Evolutionary conservation across 225 moss, liverwort and hornwort species (phyloP).

Genomic region (Polytrichum commune): DNA sequence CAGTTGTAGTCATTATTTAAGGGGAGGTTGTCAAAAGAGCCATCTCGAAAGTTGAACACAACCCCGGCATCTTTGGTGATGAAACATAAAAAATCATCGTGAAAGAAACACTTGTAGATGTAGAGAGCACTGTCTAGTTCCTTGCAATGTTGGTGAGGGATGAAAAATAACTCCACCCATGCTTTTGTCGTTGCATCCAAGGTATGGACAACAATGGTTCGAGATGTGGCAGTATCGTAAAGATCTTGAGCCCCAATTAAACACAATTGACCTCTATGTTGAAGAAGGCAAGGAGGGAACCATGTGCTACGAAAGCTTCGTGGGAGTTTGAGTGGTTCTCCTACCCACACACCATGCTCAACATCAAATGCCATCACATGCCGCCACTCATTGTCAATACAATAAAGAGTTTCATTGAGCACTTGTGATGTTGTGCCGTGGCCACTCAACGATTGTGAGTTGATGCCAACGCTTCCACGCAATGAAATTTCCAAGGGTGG

Average conservation of each 20-base stretch:
- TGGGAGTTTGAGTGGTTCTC: constrained; percentile 37
- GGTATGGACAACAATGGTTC: constrained; percentile 36
- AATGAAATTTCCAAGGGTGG: constrained; percentile 49
- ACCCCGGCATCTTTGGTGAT: constrained; percentile 42
- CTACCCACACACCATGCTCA: constrained; percentile 27
- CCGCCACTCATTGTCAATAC: constrained; percentile 54
- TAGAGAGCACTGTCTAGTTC: constrained; percentile 37
- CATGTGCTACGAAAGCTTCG: constrained; percentile 46
- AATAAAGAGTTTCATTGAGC: constrained; percentile 39
- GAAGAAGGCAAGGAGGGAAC: constrained; percentile 53
- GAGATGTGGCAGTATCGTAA: constrained; percentile 30
- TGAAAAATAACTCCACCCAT: constrained; percentile 26
- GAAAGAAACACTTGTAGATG: constrained; percentile 47
- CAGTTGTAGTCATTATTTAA: constrained; percentile 31
- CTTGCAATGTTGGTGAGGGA: constrained; percentile 34
- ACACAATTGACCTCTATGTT: constrained; percentile 44
- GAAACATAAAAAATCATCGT: constrained; percentile 47
- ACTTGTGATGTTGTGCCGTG: constrained; percentile 55
- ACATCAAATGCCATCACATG: constrained; percentile 45
- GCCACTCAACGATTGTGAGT: constrained; percentile 51
- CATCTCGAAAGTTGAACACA: constrained; percentile 36
- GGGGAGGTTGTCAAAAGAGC: constrained; percentile 34
- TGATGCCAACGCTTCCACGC: constrained; percentile 48
- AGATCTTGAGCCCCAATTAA: constrained; percentile 43
- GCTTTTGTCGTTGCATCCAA: constrained; percentile 23